Evolutionary conservation across 371 early-diverging fungal species (phyloP).

Genomic region (Mucor ambiguus): DNA sequence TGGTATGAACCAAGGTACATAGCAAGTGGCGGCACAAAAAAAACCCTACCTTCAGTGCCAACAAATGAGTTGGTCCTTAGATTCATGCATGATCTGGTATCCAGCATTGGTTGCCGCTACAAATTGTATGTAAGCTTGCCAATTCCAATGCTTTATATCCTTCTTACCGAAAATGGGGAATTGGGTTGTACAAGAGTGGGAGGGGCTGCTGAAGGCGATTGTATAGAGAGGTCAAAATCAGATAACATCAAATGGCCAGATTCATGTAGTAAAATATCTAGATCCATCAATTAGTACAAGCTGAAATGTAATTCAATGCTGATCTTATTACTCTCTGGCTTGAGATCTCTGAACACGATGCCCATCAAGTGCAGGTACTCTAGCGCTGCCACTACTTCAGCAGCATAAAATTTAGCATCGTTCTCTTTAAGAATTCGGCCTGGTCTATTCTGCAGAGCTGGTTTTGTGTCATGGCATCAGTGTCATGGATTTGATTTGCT

Average conservation of each 20-base stretch:
- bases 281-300: conserved; percentile 53
- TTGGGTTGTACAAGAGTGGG: conserved; percentile 76
- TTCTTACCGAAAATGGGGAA: conserved; percentile 52
- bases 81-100: conserved; percentile 83
- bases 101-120: conserved; percentile 56
- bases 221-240: conserved; percentile 94
- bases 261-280: conserved; percentile 84
- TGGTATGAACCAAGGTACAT: neutral
- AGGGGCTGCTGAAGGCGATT: conserved; percentile 79
- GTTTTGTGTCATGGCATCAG: neutral
- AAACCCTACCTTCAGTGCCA: conserved; percentile 76
- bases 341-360: conserved; percentile 89
- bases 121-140: neutral
- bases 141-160: neutral
- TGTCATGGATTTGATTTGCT: too few relatives aligned
- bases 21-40: neutral
- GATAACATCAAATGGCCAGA: conserved; percentile 86
- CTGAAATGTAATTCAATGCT: conserved; percentile 29
- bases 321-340: conserved; percentile 94
- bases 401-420: conserved; percentile 84
- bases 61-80: conserved; percentile 92
- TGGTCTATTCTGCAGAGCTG: conserved; percentile 55
- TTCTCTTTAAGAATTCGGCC: conserved; percentile 81
- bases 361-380: conserved; percentile 87
- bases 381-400: conserved; percentile 84